Percentiles rank a stretch among this genome's conserved stretches.
phyloP scores from a whole-genome alignment of 768 basidiomycete species.

The Hebeloma cylindrosporum region DNA sequence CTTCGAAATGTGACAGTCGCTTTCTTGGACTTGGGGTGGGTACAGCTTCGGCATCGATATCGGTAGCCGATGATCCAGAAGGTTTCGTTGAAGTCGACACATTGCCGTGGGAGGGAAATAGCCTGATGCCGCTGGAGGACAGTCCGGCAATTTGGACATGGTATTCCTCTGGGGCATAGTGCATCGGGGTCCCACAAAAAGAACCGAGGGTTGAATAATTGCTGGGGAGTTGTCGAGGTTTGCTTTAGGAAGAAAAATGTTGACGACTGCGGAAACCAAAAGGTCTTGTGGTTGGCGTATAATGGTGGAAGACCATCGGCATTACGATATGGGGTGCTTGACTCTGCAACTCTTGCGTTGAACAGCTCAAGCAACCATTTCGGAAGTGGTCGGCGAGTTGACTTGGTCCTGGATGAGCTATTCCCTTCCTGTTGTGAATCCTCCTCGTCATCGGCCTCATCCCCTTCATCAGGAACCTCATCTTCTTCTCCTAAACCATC shows the following conservation, averaged over 20 bases:
- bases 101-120: constrained; percentile 14
- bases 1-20: constrained; percentile 24
- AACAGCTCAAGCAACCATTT: constrained; percentile 8
- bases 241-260: constrained; percentile 5
- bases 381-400: not conserved
- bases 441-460: constrained; percentile 3
- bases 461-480: not conserved
- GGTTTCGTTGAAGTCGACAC: constrained; percentile 17
- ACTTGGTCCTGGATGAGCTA: not conserved
- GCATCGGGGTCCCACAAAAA: constrained; percentile 11
- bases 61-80: constrained; percentile 28
- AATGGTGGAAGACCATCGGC: constrained; percentile 5
- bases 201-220: constrained; percentile 6
- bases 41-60: constrained; percentile 24
- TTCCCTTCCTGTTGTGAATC: not conserved
- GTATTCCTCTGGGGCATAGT: not conserved
- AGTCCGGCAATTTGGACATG: constrained; percentile 9
- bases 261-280: constrained; percentile 7
- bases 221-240: not conserved
- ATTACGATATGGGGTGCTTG: not conserved
- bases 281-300: constrained; percentile 6
- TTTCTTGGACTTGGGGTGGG: constrained; percentile 13
- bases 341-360: not conserved
- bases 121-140: not conserved
- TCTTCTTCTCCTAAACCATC: constrained; percentile 5